Base-by-base conservation (phyloP, 2,329 filamentous ascomycete genomes). In the Aspergillus fructus region DNA sequence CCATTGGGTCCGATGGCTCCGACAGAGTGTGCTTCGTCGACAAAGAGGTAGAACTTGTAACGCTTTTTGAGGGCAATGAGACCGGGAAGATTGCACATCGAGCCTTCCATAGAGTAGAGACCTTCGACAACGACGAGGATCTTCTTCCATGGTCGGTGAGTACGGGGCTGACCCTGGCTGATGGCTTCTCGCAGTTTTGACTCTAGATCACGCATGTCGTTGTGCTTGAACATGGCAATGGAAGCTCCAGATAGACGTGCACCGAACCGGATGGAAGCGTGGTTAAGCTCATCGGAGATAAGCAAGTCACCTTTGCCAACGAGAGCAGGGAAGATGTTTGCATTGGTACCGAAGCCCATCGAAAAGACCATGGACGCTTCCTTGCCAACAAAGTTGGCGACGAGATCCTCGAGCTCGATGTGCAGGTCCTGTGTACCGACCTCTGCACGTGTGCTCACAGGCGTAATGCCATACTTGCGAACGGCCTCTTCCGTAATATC, bases 81-180 rank as follows among this genome's bases (percentile, higher is more conserved):
- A 60, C 91, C 91, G 1, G 94, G 94, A n/a, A 99, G 84, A 73
- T 99, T 94, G 76, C 91, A 94, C 90, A 99, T 96, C 64, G 93
- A 97, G 49, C 94, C 94, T 79, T 99, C 94, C 94, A 99, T 99
- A 1, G 93, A 97, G 82, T 99, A 99, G 19, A 99, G 84, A 66
- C 94, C 94, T 75, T 99, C 94, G 39, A 99, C 91, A 39, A 93
- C 93, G 45, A 99, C 90, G 51, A 99, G 76, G 59, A 99, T 97
- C 85, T 97, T 99, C 83, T 96, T 97, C 94, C 94, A 99, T 1
- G 94, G 94, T 30, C 94, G 89, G 76, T 99, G 94, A n/a, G 93
- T 99, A 64, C 94, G 89, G 53, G 94, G 94, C 73, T 99, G 94
- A 45, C 94, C 94, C 77, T 97, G 93, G 13, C 93, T 93, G 71